phyloP scores from a whole-genome alignment of 306 rosid species.

The Medicago lupulina region DNA sequence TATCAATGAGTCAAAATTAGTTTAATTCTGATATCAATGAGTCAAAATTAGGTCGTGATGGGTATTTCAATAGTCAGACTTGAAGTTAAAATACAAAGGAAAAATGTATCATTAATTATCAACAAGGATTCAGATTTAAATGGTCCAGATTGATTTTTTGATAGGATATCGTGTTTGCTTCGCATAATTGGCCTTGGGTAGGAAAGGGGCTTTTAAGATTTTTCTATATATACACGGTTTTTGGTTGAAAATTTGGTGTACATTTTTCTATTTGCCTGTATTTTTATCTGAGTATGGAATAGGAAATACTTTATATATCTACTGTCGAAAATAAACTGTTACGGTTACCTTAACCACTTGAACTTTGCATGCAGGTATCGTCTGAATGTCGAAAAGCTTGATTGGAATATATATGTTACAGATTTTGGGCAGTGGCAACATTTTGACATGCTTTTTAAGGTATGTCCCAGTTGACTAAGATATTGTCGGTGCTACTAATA shows the following conservation, averaged over 20 bases:
- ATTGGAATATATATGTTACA: slow-evolving; percentile 76
- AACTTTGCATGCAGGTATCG: slow-evolving; percentile 74
- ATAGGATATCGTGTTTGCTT: background rate
- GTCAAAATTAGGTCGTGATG: background rate
- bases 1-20: slow-evolving; percentile 1
- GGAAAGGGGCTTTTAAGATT: background rate
- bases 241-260: background rate
- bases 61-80: background rate
- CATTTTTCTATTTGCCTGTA: background rate
- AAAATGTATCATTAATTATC: background rate
- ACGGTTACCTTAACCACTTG: slow-evolving; percentile 36
- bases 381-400: slow-evolving; percentile 81
- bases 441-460: slow-evolving; percentile 76
- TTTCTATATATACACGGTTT: background rate
- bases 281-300: slow-evolving; percentile 14
- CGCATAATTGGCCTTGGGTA: background rate
- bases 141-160: background rate
- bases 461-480: slow-evolving; percentile 33
- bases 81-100: background rate
- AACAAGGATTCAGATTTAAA: background rate
- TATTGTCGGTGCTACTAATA: background rate
- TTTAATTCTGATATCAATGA: slow-evolving; percentile 15
- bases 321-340: background rate
- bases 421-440: slow-evolving; percentile 29
- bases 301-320: background rate